Base-by-base conservation (phyloP, 345 rosid species). In the Tarenaya hassleriana region DNA sequence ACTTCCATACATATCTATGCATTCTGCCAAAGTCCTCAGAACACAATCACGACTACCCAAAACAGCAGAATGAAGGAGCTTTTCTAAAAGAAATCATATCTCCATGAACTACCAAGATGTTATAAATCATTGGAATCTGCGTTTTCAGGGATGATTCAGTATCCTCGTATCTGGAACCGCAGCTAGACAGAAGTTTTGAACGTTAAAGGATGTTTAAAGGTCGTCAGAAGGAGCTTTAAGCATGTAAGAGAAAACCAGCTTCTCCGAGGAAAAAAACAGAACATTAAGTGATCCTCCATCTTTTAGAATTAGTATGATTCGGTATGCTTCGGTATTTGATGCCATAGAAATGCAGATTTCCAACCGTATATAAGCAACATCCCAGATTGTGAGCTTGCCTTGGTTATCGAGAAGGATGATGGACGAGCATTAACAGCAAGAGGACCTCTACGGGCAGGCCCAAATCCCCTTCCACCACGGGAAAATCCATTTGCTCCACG, bases 321-420 rank as follows among this genome's bases (percentile, higher is more conserved):
- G 52, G 63, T 66, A 71, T 70, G 73, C 70, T 56, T 76, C 9
- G n/a, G n/a, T n/a, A 39, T 21, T 55, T 69, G 72, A 55, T 56
- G 65, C 81, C 73, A 39, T 61, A 58, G 47, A 64, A 58, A 55
- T 49, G 64, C 70, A 74, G 69, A 58, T 69, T 71, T 79, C 68
- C 70, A 86, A 53, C 58, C 69, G 65, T 52, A 77, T 8, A 62
- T 69, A 77, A 35, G 71, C 50, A 64, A 63, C 71, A 65, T 77
- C 81, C 82, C 77, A 63, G 72, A 73, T 70, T 66, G 63, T 72
- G 73, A 72, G 92, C 96, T 84, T 92, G 95, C 98, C 98, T 92
- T 92, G 67, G 86, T 77, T 69, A 83, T 85, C 18, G 81, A 11
- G 60, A 66, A 69, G 27, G 76, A 75, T 10, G 95, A 81, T 62